Evolutionary conservation across 2,329 filamentous ascomycete species (phyloP).

Genomic region (Fusarium fracticaudum): DNA sequence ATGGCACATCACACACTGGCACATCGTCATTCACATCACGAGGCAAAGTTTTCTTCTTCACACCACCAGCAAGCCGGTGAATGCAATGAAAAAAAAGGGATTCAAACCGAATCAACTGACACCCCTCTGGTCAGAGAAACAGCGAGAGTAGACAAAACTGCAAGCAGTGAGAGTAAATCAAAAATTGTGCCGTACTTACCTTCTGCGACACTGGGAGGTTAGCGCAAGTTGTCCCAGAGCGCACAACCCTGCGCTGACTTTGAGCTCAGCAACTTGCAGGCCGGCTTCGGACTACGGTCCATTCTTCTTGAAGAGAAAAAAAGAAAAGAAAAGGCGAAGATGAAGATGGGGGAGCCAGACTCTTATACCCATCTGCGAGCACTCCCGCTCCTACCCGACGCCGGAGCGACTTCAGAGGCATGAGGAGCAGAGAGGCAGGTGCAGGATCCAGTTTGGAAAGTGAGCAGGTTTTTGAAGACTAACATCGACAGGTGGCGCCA

Average conservation of each 20-base stretch:
- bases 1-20: neutral
- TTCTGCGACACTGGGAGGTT: neutral
- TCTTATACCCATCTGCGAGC: neutral
- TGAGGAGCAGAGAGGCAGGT: neutral
- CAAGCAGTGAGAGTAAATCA: neutral
- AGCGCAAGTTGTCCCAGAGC: neutral
- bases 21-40: neutral
- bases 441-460: neutral
- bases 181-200: neutral
- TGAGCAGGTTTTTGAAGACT: neutral
- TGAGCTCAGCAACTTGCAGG: neutral
- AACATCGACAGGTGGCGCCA: neutral
- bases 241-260: neutral
- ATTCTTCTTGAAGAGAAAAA: neutral
- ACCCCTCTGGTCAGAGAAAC: neutral
- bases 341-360: neutral
- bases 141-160: neutral
- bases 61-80: neutral
- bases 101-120: neutral
- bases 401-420: neutral
- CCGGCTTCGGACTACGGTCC: too few relatives aligned
- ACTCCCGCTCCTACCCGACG: neutral
- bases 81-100: conserved; percentile 2
- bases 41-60: neutral
- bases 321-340: neutral